Evolutionary conservation across 169 alveolate species (phyloP).

Genomic region (Plasmodium knowlesi): DNA sequence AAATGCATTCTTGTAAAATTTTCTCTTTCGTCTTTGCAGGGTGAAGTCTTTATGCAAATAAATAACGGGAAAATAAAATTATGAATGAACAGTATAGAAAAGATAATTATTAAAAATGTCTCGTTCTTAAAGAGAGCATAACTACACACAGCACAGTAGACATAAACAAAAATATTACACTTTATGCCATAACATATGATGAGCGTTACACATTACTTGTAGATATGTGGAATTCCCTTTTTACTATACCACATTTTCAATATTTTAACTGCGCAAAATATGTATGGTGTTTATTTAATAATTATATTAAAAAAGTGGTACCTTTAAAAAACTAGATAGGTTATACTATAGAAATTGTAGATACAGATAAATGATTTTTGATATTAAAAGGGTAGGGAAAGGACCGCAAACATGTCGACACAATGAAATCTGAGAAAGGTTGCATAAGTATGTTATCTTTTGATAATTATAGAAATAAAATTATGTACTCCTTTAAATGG

Average conservation of each 20-base stretch:
- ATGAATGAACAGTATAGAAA: background rate
- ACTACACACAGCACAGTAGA: background rate
- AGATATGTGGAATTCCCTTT: background rate
- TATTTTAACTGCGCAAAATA: background rate
- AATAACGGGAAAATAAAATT: background rate
- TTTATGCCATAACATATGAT: conserved; percentile 1
- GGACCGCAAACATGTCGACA: background rate
- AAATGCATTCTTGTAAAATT: background rate
- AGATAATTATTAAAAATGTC: background rate
- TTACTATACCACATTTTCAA: background rate
- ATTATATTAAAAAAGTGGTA: background rate
- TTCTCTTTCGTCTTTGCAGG: background rate
- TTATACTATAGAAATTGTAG: background rate
- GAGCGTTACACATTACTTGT: background rate
- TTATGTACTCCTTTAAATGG: background rate
- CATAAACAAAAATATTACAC: background rate
- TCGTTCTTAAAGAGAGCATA: background rate
- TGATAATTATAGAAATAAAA: background rate
- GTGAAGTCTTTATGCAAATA: background rate
- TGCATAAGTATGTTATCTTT: background rate
- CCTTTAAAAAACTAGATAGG: background rate
- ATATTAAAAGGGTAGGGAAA: background rate
- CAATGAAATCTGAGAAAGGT: background rate
- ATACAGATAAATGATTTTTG: background rate
- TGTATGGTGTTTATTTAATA: background rate